Evolutionary conservation across 2,329 filamentous ascomycete species (phyloP).

Genomic region (Epichloe sp.): DNA sequence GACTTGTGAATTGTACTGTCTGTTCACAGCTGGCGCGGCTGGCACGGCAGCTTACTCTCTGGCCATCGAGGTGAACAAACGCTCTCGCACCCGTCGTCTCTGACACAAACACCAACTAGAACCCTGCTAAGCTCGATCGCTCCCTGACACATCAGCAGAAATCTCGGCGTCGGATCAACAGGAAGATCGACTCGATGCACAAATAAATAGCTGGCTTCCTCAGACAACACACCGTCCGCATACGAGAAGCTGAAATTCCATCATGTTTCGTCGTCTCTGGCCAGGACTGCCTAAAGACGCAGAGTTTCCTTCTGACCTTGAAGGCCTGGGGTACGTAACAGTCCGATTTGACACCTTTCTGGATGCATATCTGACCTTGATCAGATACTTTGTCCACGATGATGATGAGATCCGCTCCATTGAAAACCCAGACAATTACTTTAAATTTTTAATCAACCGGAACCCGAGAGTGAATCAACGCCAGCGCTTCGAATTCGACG

Average conservation of each 20-base stretch:
- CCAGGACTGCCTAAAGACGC: constrained; percentile 59
- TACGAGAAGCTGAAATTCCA: background rate
- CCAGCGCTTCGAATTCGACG: constrained; percentile 61
- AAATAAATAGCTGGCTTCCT: background rate
- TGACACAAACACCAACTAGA: background rate
- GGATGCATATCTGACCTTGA: background rate
- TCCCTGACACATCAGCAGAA: background rate
- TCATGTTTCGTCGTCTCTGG: constrained; percentile 61
- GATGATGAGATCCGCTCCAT: constrained; percentile 63
- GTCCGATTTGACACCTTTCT: background rate
- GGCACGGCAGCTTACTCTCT: background rate
- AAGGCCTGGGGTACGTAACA: constrained; percentile 51
- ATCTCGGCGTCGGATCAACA: background rate
- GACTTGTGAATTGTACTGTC: background rate
- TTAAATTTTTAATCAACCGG: constrained; percentile 59
- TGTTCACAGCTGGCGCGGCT: background rate
- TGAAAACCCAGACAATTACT: constrained; percentile 52
- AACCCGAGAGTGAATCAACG: constrained; percentile 67
- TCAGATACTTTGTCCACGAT: constrained; percentile 66
- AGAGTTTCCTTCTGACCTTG: constrained; percentile 50
- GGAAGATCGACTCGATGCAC: background rate
- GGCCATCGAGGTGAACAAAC: background rate
- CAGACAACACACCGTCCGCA: background rate
- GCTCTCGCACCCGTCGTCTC: too few species aligned
- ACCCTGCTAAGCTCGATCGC: background rate